Percentiles rank a stretch among this genome's conserved stretches.
phyloP scores from a whole-genome alignment of 345 rosid species.

The Draba incana region DNA sequence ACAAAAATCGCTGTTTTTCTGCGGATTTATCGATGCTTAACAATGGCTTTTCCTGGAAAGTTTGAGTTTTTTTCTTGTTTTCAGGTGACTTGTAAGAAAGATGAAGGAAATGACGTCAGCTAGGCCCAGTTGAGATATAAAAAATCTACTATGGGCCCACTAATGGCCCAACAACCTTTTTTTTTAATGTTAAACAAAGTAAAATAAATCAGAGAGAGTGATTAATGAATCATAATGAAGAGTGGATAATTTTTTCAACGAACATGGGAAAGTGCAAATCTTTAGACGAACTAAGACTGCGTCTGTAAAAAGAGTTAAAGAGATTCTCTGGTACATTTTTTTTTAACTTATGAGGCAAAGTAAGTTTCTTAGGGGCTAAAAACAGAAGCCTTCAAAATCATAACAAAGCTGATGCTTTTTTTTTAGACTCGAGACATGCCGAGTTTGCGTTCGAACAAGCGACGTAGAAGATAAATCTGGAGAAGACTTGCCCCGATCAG shows the following conservation, averaged over 20 bases:
- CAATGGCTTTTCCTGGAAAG: constrained; percentile 25
- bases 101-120: constrained; percentile 14
- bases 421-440: constrained; percentile 63
- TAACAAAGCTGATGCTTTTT: neutral
- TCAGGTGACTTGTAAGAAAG: constrained; percentile 29
- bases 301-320: constrained; percentile 32
- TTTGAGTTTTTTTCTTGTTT: constrained; percentile 1
- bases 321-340: constrained; percentile 24
- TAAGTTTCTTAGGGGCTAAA: constrained; percentile 18
- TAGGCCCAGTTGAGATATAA: no score
- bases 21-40: constrained; percentile 27
- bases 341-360: constrained; percentile 17
- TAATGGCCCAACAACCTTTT: neutral
- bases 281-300: neutral
- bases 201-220: neutral
- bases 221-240: constrained; percentile 4
- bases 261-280: no score
- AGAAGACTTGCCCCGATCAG: constrained; percentile 61
- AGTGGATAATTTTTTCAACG: neutral
- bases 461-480: constrained; percentile 69
- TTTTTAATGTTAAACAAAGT: neutral
- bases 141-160: neutral
- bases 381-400: constrained; percentile 20
- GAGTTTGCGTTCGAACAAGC: constrained; percentile 69
- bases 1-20: neutral